These are phyloP conservation scores for Penicillium pancosmium DNA, from an alignment of 495 filamentous ascomycete species.

Conservation along the genomic window DNA sequence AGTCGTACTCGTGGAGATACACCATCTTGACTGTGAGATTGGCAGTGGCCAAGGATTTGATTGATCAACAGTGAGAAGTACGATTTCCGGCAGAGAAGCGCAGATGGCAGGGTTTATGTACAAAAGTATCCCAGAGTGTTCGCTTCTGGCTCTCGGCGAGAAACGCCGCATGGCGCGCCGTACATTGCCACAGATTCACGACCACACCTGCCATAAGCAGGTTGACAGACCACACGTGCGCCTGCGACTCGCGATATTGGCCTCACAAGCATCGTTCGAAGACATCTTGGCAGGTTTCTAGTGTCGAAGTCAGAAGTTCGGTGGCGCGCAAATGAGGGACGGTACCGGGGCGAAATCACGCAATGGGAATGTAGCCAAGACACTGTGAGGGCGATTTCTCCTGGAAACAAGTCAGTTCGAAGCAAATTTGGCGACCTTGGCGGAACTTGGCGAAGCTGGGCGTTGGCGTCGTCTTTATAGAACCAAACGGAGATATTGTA, in stretches of 20 bases:
- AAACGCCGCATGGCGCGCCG: conserved; percentile 5
- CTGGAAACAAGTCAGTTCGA: conserved; percentile 2
- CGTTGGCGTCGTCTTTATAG: conserved; percentile 7
- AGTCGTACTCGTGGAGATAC: conserved; percentile 62
- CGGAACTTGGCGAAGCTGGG: conserved; percentile 25
- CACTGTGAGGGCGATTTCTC: background rate
- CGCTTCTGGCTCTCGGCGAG: conserved; percentile 1
- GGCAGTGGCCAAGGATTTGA: conserved; percentile 3
- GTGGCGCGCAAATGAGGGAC: conserved; percentile 17
- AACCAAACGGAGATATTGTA: background rate
- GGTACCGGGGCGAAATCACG: conserved; percentile 18
- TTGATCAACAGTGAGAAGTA: conserved; percentile 10
- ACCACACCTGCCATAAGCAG: background rate
- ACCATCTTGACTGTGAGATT: conserved; percentile 47
- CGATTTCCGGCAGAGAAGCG: background rate
- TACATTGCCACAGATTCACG: conserved; percentile 1
- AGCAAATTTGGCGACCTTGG: conserved; percentile 25
- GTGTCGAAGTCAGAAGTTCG: conserved; percentile 11
- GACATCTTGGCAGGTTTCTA: conserved; percentile 23
- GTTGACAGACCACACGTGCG: conserved; percentile 21
- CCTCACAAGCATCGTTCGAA: conserved; percentile 10
- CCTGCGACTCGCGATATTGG: conserved; percentile 15
- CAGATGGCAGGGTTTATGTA: conserved; percentile 15
- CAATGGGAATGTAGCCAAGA: conserved; percentile 14
- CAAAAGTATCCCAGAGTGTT: conserved; percentile 4